Evolutionary conservation across 345 rosid species (phyloP), one percentile per base, ranked within the genome.

Genomic region (Hypericum androsaemum): DNA sequence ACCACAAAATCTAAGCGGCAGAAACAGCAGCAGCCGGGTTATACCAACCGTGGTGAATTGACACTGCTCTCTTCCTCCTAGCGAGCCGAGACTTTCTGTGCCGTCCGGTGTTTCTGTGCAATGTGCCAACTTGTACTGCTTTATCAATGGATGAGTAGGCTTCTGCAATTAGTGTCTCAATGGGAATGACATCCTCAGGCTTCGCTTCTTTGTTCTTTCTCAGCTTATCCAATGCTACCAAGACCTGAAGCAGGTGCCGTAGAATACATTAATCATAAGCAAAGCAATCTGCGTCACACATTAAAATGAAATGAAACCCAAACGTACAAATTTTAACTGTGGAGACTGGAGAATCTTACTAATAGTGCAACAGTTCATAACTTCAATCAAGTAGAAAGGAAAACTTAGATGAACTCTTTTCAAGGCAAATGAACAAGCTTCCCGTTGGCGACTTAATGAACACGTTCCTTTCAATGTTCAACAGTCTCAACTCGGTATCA

Each of bases 1-100:
- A 4, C 32, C 32, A 22, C 32, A 4, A 22, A 4, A 22, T n/a
- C 22, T 46, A 40, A 64, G 56, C 45, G 5, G 72, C 50, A 48
- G 59, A 52, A 37, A 55, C 64, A 0, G 59, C 78, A 35, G 50
- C 15, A 13, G 63, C 74, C n/a, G 97, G 94, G 52, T 74, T 62
- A 39, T 82, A 90, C 96, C 96, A 92, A 52, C 88, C 89, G 44
- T 77, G 96, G 69, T 81, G 96, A 55, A 92, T 81, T 69, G 79
- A 89, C 12, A 87, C 88, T 11, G 84, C 80, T 72, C 76, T 87
- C 75, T 92, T 92, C 65, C 87, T 84, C 68, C 96, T 61, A 15
- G 98, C 98, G 17, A 92, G 86, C 37, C 88, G 74, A 10, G 98
- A 87, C 73, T 92, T 92, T 48, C 98, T 74, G 45, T 79, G 80